Conservation (phyloP, 495 filamentous ascomycete genomes). For the Terfezia claveryi region DNA sequence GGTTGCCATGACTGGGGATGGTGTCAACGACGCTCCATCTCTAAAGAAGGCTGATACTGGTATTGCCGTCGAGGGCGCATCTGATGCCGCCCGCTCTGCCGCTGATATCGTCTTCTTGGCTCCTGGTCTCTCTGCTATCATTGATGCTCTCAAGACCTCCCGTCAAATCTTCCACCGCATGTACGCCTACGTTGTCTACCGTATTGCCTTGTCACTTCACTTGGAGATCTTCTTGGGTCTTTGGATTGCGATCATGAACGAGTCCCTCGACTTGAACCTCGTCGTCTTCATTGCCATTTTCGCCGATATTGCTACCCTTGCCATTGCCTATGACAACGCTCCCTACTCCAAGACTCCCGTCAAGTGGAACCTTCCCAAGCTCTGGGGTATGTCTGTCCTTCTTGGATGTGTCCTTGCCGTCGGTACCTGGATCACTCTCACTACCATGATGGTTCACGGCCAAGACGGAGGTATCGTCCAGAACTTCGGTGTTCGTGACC, state of each 20-base stretch:
- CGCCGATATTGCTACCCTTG: constrained; percentile 78
- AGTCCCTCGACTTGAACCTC: constrained; percentile 60
- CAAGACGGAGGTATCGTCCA: constrained; percentile 61
- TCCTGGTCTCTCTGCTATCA: constrained; percentile 78
- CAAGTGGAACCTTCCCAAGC: constrained; percentile 82
- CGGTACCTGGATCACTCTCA: constrained; percentile 67
- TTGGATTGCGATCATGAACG: constrained; percentile 73
- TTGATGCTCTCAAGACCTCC: constrained; percentile 80
- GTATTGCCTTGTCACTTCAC: constrained; percentile 80
- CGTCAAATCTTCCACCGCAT: constrained; percentile 94
- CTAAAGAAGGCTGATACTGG: constrained; percentile 89
- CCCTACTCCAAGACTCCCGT: constrained; percentile 69
- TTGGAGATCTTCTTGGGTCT: constrained; percentile 74
- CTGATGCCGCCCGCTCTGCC: constrained; percentile 77
- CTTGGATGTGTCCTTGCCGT: constrained; percentile 62
- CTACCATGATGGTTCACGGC: constrained; percentile 47
- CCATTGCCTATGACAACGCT: constrained; percentile 85
- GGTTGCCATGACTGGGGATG: constrained; percentile 95
- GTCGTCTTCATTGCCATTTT: constrained; percentile 90
- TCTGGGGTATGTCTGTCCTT: constrained; percentile 77
- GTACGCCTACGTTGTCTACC: constrained; percentile 92
- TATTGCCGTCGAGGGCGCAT: constrained; percentile 85
- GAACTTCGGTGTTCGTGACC: constrained; percentile 61
- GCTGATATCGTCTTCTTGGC: constrained; percentile 87
- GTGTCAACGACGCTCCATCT: constrained; percentile 91